Base-by-base conservation (phyloP, 768 basidiomycete species). In the Crucibulum laeve region DNA sequence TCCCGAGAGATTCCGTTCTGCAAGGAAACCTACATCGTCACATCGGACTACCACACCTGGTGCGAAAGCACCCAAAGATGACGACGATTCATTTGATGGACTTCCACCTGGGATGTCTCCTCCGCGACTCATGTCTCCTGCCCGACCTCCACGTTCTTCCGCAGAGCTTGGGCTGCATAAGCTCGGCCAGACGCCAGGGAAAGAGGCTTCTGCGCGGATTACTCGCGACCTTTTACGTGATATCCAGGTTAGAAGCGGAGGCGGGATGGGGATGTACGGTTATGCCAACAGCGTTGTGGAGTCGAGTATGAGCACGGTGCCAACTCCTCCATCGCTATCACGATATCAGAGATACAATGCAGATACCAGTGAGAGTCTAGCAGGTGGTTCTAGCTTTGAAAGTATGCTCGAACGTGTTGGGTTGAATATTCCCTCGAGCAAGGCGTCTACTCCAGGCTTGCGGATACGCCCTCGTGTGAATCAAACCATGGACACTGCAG, bases 151-250 rank as follows among this genome's bases (percentile, higher is more conserved):
- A 7, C 63, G 70, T 32, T 72, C 74, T 0, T 67, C 70, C 5
- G 67, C 73, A 25, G 73, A 76, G 50, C 65, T 74, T n/a, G 68
- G 67, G 28, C 64, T 71, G 19, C 44, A 72, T 40, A 62, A 62
- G 44, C 58, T 74, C 26, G 75, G 78, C 1, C 75, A 78, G 37
- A 90, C 90, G 2, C 91, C 91, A 0, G 74, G 71, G 23, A 83
- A 77, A 54, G 79, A 82, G 46, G 89, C 87, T 3, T 86, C 84
- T 1, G 69, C 74, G 8, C 73, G 84, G 11, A 87, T 91, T 40
- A 74, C 77, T 40, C 70, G 70, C 23, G 82, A 84, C 57, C 65
- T 90, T 2, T 62, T 91, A 15, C 76, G 73, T 18, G 73, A 77
- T 45, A 66, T 73, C 17, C 74, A 77, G 50, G 64, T 56, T 38